Conservation (phyloP, 176 grass and related monocot genomes). For the Eremochloa ophiuroides region DNA sequence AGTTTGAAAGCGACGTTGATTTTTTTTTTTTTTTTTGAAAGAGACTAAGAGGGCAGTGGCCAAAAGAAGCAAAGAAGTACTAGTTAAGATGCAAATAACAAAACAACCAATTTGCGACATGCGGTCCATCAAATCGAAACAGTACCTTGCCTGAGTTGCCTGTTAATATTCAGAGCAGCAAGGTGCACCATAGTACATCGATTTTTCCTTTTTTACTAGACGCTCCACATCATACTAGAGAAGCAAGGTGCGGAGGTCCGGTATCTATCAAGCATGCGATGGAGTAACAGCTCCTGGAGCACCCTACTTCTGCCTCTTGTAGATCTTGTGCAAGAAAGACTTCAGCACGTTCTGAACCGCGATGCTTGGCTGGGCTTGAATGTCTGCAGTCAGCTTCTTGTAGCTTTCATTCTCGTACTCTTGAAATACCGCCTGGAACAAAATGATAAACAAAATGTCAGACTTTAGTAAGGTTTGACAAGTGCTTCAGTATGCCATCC, state of each 20-base stretch:
- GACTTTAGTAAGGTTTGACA: background rate
- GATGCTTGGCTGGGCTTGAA: conserved; percentile 63
- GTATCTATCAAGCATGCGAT: background rate
- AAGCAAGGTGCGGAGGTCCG: background rate
- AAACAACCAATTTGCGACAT: conserved; percentile 21
- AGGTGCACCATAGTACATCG: conserved; percentile 22
- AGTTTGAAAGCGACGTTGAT: too few relatives aligned
- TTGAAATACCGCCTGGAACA: conserved; percentile 41
- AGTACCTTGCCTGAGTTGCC: conserved; percentile 4
- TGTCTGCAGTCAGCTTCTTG: conserved; percentile 59
- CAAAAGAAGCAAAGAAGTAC: background rate
- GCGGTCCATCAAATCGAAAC: conserved; percentile 38
- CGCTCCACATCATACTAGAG: conserved; percentile 6
- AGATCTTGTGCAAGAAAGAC: conserved; percentile 94
- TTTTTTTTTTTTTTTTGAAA: background rate
- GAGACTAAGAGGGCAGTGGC: background rate
- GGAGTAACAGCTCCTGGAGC: background rate
- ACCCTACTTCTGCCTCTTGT: conserved; percentile 84
- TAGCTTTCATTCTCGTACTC: conserved; percentile 75
- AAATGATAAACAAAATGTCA: conserved; percentile 16
- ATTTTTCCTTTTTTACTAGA: too few relatives aligned
- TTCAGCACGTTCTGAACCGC: conserved; percentile 77
- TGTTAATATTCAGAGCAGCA: conserved; percentile 30
- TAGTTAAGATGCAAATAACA: conserved; percentile 11
- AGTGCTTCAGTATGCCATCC: background rate